Evolutionary conservation across 495 filamentous ascomycete genomes (phyloP), one percentile per base, ranked within the genome.

Genomic region (Penicillium atrosanguineum): DNA sequence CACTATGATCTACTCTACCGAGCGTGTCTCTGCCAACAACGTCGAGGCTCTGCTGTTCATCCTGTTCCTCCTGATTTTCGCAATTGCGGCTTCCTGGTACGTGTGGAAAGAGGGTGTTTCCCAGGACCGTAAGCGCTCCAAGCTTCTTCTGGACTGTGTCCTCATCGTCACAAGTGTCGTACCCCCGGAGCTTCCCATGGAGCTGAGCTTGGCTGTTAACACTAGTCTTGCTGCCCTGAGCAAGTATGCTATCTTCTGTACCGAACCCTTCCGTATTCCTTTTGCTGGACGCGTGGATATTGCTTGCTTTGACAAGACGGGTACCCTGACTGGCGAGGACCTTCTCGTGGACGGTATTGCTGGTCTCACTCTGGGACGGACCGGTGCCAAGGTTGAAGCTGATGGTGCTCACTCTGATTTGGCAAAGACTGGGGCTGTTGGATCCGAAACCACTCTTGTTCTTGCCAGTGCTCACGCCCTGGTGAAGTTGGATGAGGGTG

Each of bases 1-100:
- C 29, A 99, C 94, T 44, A 99, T 99, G 94, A 97, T 99, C 59
- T 99, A 96, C 74, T 97, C 95, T 4, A 99, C 94, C 6, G 94
- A 99, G 69, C 90, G 93, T 63, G 94, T 99, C 29, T 97, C 93
- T 38, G 94, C 94, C 53, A 96, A 96, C 74, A 97, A 99, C 63
- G 85, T 81, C 45, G 94, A 99, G 69, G 94, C 94, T 4, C 73
- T 99, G 14, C 72, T 95, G 31, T 99, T 99, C 75, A 99, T 99
- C 57, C 79, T 97, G 44, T 99, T 99, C 78, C 80, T 99, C 6
- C 81, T 96, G 44, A 82, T 97, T 61, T 99, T 99, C 75, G 94
- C 94, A 57, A 79, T 99, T 68, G 94, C 94, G 49, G 94, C 94
- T 29, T 95, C 93, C n/a, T 97, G 95, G 94, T 99, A 99, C 68